Percentiles rank a stretch among this genome's conserved stretches.
Evolutionary conservation across 805 yeast species (phyloP).

Genomic region (Saccharomycopsis sp.): DNA sequence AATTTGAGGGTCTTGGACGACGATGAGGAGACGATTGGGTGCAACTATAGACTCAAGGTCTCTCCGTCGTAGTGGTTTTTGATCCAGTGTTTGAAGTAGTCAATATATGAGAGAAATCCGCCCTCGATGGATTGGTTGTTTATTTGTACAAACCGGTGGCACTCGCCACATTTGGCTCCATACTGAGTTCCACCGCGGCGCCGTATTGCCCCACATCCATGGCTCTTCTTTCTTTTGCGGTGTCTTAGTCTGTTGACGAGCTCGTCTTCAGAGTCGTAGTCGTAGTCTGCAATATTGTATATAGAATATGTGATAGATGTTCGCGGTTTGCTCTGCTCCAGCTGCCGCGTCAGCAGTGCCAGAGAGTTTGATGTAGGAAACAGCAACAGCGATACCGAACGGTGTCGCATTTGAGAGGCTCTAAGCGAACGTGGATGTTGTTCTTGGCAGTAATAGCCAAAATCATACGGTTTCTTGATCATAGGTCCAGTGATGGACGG

Average conservation of each 20-base stretch:
- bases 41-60: not conserved
- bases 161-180: conserved; percentile 16
- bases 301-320: not conserved
- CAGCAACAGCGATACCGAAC: not conserved
- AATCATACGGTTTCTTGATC: conserved; percentile 10
- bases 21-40: not conserved
- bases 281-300: not conserved
- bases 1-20: conserved; percentile 23
- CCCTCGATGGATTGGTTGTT: conserved; percentile 14
- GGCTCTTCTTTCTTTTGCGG: not conserved
- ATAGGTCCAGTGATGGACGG: conserved; percentile 2
- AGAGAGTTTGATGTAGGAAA: not conserved
- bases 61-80: conserved; percentile 10
- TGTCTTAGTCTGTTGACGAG: not conserved
- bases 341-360: not conserved
- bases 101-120: conserved; percentile 14
- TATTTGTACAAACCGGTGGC: conserved; percentile 8
- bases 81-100: conserved; percentile 16
- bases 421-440: not conserved
- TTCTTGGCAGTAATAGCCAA: conserved; percentile 12
- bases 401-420: not conserved
- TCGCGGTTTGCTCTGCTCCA: not conserved
- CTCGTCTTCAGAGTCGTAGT: conserved; percentile 1
- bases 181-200: not conserved
- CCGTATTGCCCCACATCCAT: not conserved